Conservation (phyloP, 1,284 basidiomycete genomes). For the Irpex sp. region DNA sequence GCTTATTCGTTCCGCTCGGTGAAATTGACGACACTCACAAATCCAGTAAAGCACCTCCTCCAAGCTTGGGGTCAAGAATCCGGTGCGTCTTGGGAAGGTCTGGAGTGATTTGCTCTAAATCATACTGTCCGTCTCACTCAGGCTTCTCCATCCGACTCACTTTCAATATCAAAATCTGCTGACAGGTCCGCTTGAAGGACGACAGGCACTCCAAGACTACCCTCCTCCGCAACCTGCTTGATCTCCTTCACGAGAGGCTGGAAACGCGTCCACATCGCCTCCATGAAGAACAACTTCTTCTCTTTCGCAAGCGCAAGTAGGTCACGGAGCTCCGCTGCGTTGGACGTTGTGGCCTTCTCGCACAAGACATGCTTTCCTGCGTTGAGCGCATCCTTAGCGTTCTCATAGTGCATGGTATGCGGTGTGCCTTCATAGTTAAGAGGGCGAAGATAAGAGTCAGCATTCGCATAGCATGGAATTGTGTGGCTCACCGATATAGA, state of each 20-base stretch:
- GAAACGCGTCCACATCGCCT: conserved; percentile 81
- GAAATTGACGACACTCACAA: conserved; percentile 40
- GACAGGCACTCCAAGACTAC: conserved; percentile 56
- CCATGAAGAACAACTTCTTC: conserved; percentile 83
- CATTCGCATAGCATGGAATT: too few species aligned
- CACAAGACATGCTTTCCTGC: conserved; percentile 84
- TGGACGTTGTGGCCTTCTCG: conserved; percentile 76
- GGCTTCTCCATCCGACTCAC: conserved; percentile 41
- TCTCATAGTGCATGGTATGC: conserved; percentile 79
- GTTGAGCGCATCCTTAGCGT: conserved; percentile 70
- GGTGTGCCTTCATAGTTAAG: conserved; percentile 57
- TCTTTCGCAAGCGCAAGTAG: conserved; percentile 71
- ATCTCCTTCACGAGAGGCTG: conserved; percentile 65
- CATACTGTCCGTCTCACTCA: neutral
- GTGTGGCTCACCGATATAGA: conserved; percentile 62
- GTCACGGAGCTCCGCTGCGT: conserved; percentile 58
- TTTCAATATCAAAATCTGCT: conserved; percentile 63
- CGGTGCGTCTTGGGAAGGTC: conserved; percentile 66
- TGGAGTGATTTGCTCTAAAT: neutral
- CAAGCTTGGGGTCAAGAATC: conserved; percentile 76
- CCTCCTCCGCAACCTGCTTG: conserved; percentile 57
- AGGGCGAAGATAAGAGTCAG: neutral
- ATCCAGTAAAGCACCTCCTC: conserved; percentile 83
- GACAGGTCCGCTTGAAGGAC: conserved; percentile 70
- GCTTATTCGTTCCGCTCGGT: neutral